Percentiles rank a stretch among this genome's conserved stretches.
These are phyloP conservation scores for Parachaetomium inaequale DNA, from an alignment of 495 filamentous ascomycete genomes.

Conservation along the genomic window DNA sequence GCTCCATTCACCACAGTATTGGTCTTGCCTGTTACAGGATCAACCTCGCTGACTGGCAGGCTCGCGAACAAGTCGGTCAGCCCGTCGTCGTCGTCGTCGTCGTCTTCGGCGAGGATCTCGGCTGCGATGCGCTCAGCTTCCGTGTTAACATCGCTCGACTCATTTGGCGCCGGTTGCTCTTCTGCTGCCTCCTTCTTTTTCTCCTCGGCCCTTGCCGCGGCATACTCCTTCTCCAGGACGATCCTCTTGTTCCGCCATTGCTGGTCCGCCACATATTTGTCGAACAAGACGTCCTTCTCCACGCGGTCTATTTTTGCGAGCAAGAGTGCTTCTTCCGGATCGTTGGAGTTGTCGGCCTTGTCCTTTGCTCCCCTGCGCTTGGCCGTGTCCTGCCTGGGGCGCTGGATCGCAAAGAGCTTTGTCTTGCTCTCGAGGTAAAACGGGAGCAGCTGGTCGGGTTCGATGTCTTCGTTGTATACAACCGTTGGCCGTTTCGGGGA, in stretches of 20 bases:
- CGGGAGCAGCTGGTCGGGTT: conserved; percentile 71
- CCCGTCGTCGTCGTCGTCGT: conserved; percentile 51
- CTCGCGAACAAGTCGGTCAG: conserved; percentile 61
- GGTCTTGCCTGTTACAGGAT: conserved; percentile 49
- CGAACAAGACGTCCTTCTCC: conserved; percentile 82
- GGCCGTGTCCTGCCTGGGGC: conserved; percentile 50
- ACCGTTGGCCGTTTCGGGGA: conserved; percentile 36
- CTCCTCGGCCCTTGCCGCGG: conserved; percentile 38
- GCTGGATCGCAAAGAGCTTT: conserved; percentile 67
- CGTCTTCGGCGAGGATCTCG: conserved; percentile 49
- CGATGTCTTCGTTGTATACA: conserved; percentile 55
- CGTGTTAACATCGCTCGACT: conserved; percentile 47
- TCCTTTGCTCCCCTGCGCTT: conserved; percentile 41
- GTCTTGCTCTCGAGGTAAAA: conserved; percentile 69
- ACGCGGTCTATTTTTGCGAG: conserved; percentile 69
- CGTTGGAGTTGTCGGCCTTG: conserved; percentile 28
- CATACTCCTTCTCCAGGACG: conserved; percentile 58
- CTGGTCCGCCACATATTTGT: conserved; percentile 68
- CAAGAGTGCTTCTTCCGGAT: conserved; percentile 58
- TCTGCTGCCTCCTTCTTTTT: conserved; percentile 31
- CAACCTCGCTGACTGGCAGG: conserved; percentile 62
- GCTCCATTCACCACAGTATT: conserved; percentile 48
- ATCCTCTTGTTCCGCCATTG: conserved; percentile 67
- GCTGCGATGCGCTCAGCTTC: conserved; percentile 50
- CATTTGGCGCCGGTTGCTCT: conserved; percentile 23